Evolutionary conservation across 1,284 basidiomycete species (phyloP).

Genomic region (Porodaedalea pini): DNA sequence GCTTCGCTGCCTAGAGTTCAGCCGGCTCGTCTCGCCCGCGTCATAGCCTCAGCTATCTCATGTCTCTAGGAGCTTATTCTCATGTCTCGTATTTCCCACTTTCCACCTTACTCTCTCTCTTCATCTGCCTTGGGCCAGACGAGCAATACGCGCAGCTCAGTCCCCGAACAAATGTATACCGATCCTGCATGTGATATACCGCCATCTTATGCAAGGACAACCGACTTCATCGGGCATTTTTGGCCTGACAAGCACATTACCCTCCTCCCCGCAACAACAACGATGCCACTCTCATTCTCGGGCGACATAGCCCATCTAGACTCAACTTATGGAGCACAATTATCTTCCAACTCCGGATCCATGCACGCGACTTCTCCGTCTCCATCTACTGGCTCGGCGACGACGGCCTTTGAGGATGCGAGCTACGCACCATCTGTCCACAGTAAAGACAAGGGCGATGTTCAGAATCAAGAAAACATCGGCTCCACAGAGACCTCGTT

Average conservation of each 20-base stretch:
- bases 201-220: not conserved
- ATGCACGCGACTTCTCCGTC: too few species aligned
- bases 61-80: not conserved
- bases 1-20: not conserved
- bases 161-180: not conserved
- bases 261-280: not conserved
- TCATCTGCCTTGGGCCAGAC: not conserved
- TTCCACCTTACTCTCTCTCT: not conserved
- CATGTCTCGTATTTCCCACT: not conserved
- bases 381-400: not conserved
- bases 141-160: slow-evolving; percentile 3
- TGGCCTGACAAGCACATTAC: not conserved
- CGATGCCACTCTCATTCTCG: not conserved
- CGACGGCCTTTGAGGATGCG: not conserved
- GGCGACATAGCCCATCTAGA: not conserved
- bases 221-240: not conserved
- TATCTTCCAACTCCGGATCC: not conserved
- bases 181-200: not conserved
- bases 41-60: not conserved
- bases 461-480: not conserved
- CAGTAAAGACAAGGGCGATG: not conserved
- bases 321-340: not conserved
- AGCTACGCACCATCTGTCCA: not conserved
- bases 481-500: not conserved
- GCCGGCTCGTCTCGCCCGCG: not conserved